A percentile compares a stretch with the other conserved stretches of the same genome.
phyloP scores from a whole-genome alignment of 441 rosid species.

The Euphorbia schlechtendalii region DNA sequence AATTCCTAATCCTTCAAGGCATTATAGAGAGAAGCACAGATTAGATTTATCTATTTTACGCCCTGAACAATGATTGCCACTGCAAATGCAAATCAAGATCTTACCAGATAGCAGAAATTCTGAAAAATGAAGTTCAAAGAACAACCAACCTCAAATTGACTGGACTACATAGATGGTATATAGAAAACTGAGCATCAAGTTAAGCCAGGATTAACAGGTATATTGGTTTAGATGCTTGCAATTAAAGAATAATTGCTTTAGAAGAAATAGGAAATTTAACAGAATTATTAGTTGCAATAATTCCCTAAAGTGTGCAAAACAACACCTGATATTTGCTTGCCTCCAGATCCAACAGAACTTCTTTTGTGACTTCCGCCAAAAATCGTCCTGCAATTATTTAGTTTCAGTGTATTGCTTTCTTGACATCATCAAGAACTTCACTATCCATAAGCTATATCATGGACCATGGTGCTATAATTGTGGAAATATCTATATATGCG shows the following conservation, averaged over 20 bases:
- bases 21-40: background rate
- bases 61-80: background rate
- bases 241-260: background rate
- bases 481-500: too few species aligned
- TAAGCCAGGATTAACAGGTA: slow-evolving; percentile 1
- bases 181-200: background rate
- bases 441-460: background rate
- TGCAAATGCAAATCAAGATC: background rate
- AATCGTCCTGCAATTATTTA: slow-evolving; percentile 50
- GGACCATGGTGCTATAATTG: too few species aligned
- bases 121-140: background rate
- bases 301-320: background rate
- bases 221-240: background rate
- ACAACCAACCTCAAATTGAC: background rate
- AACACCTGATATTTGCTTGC: slow-evolving; percentile 73
- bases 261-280: background rate
- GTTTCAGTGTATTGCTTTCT: slow-evolving; percentile 10
- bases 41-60: background rate
- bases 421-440: background rate
- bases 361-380: slow-evolving; percentile 65
- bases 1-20: background rate
- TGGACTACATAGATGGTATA: background rate
- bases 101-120: background rate
- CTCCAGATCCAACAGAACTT: slow-evolving; percentile 60
- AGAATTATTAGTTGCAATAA: background rate